phyloP scores from a whole-genome alignment of 2,329 filamentous ascomycete species.

The Clarireedia sp. region DNA sequence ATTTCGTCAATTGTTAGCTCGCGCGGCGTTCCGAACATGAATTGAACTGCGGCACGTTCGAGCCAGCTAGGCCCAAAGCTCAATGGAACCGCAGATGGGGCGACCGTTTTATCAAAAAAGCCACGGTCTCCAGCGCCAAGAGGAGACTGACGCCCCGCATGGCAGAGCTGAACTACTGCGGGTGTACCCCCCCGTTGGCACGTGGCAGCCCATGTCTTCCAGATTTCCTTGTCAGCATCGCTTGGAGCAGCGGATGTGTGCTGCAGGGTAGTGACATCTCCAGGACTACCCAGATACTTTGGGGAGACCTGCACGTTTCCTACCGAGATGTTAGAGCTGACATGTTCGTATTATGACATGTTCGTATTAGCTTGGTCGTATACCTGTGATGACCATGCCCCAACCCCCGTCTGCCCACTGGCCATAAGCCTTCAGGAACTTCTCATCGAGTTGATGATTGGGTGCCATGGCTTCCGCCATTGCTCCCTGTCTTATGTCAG shows the following conservation, averaged over 20 bases:
- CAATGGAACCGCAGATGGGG: slow-evolving; percentile 37
- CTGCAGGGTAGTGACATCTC: slow-evolving; percentile 17
- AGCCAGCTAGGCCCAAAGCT: slow-evolving; percentile 34
- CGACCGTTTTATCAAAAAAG: slow-evolving; percentile 34
- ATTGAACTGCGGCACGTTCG: slow-evolving; percentile 19
- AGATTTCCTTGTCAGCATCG: slow-evolving; percentile 26
- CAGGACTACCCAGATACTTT: not conserved
- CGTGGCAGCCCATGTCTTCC: slow-evolving; percentile 32
- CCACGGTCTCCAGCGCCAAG: slow-evolving; percentile 32
- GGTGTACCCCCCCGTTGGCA: slow-evolving; percentile 31
- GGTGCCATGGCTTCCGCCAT: slow-evolving; percentile 34
- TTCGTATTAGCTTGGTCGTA: not conserved
- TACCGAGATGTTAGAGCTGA: not conserved
- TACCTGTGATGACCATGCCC: slow-evolving; percentile 43
- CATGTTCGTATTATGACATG: too few relatives aligned
- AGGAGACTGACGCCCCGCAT: slow-evolving; percentile 40
- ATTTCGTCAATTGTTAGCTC: slow-evolving; percentile 50
- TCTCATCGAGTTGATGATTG: slow-evolving; percentile 36
- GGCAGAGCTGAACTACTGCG: slow-evolving; percentile 39
- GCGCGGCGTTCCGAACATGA: slow-evolving; percentile 45
- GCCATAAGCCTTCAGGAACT: slow-evolving; percentile 39
- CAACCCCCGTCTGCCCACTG: slow-evolving; percentile 47
- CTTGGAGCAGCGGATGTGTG: slow-evolving; percentile 15
- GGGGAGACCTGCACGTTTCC: slow-evolving; percentile 4
- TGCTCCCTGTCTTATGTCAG: not conserved